Base-by-base conservation (phyloP, 495 filamentous ascomycete species). In the Penicillium silybi region DNA sequence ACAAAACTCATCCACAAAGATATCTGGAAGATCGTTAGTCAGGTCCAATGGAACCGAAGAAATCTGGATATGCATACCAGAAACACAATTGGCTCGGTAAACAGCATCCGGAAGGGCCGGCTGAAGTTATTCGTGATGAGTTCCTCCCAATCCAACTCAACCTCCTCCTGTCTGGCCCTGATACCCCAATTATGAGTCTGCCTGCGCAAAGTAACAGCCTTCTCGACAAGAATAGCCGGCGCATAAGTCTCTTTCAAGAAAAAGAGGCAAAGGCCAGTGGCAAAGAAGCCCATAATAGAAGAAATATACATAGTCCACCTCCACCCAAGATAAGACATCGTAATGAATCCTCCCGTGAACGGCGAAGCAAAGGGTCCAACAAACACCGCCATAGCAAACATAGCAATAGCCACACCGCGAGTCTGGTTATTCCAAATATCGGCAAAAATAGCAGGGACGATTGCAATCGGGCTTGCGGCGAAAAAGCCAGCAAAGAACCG, bases 351-450 rank as follows among this genome's bases (percentile, higher is more conserved):
- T 1, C 75, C 72, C 6, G 68, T 57, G 15, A 81, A 73, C 0
- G 79, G 76, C 0, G 68, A 79, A 7, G 66, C 67, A 39, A 70
- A 71, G 0, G 79, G 79, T 0, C 80, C 75, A 2, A 73, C 63
- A 40, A 80, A 79, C 1, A 80, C 78, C 1, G 70, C 68, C 46
- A 70, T 68, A 2, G 77, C 71, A 46, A 81, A 84, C 29, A 83
- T 68, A 2, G 75, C 61, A 3, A 83, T 67, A 0, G 80, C 77
- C 0, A 74, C 57, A 5, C 78, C 72, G 4, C 79, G 70, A n/a
- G 64, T 65, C 9, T 66, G 56, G 23, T 78, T 78, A 44, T 71
- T 69, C 44, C 65, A 80, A 17, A 81, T 73, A 50, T 83, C 80
- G 0, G 77, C 76, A 39, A 75, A 76, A 0, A 73, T 69, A 0